Conservation (phyloP, 805 yeast species). For the Blastobotrys terrestris region DNA sequence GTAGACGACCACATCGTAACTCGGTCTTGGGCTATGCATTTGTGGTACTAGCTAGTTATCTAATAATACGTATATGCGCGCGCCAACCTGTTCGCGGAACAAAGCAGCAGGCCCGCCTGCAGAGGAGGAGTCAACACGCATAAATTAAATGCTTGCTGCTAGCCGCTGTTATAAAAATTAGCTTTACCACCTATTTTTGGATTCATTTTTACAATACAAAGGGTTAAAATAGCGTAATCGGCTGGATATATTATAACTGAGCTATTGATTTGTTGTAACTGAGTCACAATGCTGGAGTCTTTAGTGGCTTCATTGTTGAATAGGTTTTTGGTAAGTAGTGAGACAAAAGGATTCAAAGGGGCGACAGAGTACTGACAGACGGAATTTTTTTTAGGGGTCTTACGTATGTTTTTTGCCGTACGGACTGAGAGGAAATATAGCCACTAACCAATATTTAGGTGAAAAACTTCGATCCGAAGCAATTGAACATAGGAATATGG, state of each 20-base stretch:
- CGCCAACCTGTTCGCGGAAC: background rate
- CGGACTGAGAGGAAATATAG: background rate
- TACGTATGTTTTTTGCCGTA: conserved; percentile 22
- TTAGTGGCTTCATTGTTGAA: conserved; percentile 39
- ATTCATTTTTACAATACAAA: background rate
- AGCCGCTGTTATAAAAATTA: background rate
- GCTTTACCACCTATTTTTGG: background rate
- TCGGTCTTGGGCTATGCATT: too few relatives aligned
- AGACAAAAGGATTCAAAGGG: background rate
- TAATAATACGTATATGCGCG: background rate
- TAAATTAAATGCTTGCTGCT: background rate
- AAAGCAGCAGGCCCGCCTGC: background rate
- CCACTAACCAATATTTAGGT: conserved; percentile 13
- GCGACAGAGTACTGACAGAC: too few relatives aligned
- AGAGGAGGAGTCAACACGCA: background rate
- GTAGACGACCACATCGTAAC: background rate
- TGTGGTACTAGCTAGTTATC: too few relatives aligned
- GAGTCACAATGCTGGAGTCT: conserved; percentile 35
- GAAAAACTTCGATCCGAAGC: conserved; percentile 93
- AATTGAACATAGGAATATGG: conserved; percentile 94
- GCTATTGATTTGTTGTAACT: background rate
- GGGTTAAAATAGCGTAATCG: background rate
- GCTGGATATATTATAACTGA: background rate
- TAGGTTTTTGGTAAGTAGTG: conserved; percentile 32
- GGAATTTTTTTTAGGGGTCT: conserved; percentile 27